Base-by-base conservation (phyloP, 83 land plant genomes). In the Thuja plicata region DNA sequence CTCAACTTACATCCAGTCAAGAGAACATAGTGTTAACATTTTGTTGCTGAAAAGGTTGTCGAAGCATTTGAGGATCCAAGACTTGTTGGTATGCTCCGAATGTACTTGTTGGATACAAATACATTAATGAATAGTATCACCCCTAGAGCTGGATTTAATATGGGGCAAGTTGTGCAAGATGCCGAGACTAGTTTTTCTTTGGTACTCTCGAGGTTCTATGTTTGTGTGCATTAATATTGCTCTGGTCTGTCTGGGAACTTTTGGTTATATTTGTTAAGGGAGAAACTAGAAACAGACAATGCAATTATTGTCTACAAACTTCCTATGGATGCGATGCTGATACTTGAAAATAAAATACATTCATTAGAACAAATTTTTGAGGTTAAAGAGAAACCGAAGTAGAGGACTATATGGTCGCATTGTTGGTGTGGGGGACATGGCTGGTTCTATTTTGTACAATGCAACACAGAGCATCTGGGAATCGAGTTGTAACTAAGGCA, bases 141-240 rank as follows among this genome's bases (percentile, higher is more conserved):
- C 40, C 86, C 96, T 82, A 97, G 96, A 87, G 89, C 91, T 62
- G 99, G 99, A 76, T 97, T 98, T 89, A 97, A 96, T 89, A 99
- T 99, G 99, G 99, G 98, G 0, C 99, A 99, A 89, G 99, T 97
- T 90, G 99, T 97, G 89, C 99, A 99, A 88, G 99, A 99, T 88
- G 98, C 98, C 86, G 98, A 94, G n/a, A 84, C 99, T 98, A 34
- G 93, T 96, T 19, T 19, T 99, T 96, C 87, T 99, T 99, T 85
- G 99, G 98, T 76, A 98, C 98, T 3, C 94, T 97, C 93, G 99
- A 99, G 86, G 99, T 99, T 35, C 98, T 99, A 84, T 95, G 98
- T 88, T 92, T 99, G 70, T 96, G 99, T 86, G 80, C 99, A 32
- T 94, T 98, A 34, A 93, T 99, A 88, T 84, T 99, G 92, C 97